phyloP scores from a whole-genome alignment of 768 basidiomycete genomes.

The Mycena olivaceomarginata region DNA sequence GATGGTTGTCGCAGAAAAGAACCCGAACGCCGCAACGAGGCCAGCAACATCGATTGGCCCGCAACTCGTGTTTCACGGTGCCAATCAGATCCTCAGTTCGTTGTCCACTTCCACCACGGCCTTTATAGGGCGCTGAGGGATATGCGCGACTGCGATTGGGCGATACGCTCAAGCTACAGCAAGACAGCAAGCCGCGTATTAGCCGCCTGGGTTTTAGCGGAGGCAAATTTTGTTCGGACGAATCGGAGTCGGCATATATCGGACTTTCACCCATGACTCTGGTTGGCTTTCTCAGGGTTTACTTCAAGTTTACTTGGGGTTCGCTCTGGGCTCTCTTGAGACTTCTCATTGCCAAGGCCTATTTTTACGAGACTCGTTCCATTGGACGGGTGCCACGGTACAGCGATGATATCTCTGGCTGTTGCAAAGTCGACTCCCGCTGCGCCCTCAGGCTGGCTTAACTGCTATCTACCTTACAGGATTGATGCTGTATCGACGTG shows the following conservation, averaged over 20 bases:
- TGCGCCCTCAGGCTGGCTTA: too few relatives aligned
- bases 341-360: too few relatives aligned
- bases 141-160: background rate
- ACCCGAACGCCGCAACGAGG: background rate
- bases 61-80: too few relatives aligned
- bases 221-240: background rate
- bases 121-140: background rate
- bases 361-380: too few relatives aligned
- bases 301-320: too few relatives aligned
- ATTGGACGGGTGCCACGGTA: too few relatives aligned
- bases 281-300: too few relatives aligned
- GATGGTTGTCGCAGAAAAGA: background rate
- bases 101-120: background rate
- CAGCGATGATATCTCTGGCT: too few relatives aligned
- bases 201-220: background rate
- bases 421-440: too few relatives aligned
- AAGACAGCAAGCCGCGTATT: background rate
- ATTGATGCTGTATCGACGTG: too few relatives aligned
- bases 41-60: background rate
- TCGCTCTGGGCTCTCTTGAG: too few relatives aligned
- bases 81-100: background rate
- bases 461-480: too few relatives aligned
- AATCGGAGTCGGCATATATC: background rate
- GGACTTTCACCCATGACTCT: background rate
- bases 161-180: background rate